phyloP scores from a whole-genome alignment of 2,329 filamentous ascomycete genomes.

The Diaporthe australafricana region DNA sequence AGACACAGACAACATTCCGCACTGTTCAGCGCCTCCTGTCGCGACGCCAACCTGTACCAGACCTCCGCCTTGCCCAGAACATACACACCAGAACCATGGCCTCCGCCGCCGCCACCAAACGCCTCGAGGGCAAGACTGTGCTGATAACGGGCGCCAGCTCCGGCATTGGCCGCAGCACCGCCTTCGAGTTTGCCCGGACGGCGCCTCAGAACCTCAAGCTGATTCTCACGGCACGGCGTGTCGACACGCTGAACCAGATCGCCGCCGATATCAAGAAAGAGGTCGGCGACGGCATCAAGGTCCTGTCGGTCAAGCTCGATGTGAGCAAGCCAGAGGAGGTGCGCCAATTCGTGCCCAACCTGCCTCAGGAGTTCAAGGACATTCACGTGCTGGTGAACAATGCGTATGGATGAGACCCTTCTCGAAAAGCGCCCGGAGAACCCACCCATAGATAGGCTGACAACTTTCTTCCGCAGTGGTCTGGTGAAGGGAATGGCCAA shows the following conservation, averaged over 20 bases:
- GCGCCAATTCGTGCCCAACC: conserved; percentile 73
- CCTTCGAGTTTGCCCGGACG: conserved; percentile 93
- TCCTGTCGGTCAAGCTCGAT: conserved; percentile 86
- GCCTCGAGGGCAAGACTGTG: conserved; percentile 92
- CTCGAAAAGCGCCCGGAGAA: background rate
- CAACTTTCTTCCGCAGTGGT: conserved; percentile 64
- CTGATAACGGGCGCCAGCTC: conserved; percentile 93
- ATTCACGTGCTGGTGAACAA: conserved; percentile 96
- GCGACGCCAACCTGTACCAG: background rate
- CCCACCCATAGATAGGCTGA: background rate
- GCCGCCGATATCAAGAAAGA: conserved; percentile 81
- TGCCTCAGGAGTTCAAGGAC: conserved; percentile 85
- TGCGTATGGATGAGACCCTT: conserved; percentile 72
- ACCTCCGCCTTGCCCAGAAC: background rate
- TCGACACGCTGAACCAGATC: conserved; percentile 81
- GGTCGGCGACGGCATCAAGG: conserved; percentile 82
- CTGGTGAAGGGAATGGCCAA: conserved; percentile 89
- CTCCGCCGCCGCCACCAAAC: conserved; percentile 77
- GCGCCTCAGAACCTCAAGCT: conserved; percentile 83
- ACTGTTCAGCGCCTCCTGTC: conserved; percentile 30
- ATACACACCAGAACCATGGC: conserved; percentile 54
- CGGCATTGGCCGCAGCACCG: conserved; percentile 85
- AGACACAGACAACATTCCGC: conserved; percentile 25
- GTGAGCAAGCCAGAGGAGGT: conserved; percentile 85
- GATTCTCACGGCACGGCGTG: conserved; percentile 87